Evolutionary conservation across 2,329 filamentous ascomycete genomes (phyloP), one percentile per base, ranked within the genome.

Genomic region (Aspergillus sp.): DNA sequence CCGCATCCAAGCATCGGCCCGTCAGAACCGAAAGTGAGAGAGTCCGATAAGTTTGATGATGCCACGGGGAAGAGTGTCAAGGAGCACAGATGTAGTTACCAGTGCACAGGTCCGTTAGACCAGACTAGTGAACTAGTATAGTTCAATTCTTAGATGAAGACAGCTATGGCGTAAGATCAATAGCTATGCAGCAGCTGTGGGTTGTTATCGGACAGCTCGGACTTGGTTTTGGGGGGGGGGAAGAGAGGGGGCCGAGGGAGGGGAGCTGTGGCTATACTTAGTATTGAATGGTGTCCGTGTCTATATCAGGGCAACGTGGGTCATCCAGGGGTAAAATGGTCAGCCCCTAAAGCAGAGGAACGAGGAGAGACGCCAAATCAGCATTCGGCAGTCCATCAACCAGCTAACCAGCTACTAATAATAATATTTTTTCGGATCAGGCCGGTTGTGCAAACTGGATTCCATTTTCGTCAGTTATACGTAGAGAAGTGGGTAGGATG

Each of bases 271-370:
- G n/a, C 47, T 50, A 50, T 50, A 50, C 47, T 50, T 50, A 50
- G 47, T 36, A 36, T 36, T 36, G 32, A 36, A 49, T 17, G 45
- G 45, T 15, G 45, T 15, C 45, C 6, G 21, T 49, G 21, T 49
- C 45, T 49, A 49, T 28, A 49, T 43, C 39, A 39, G 39, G 53
- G 23, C 30, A 58, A 55, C 58, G 61, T 61, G 61, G 61, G 55
- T 61, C 61, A 58, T 61, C 61, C 61, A 63, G 61, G 61, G 61
- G 61, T 61, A 58, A 47, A 36, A 47, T 55, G 25, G 39, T 36
- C 30, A 30, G 43, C 43, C 23, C 39, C 41, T 45, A 32, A 25
- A 21, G 19, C 28, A 36, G 13, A 21, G 4, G 32, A 39, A 51
- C 12, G 9, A 49, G 17, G 39, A 47, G 30, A 28, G 17, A 57